Evolutionary conservation across 371 early-diverging fungal species (phyloP), one percentile per base, ranked within the genome.

Genomic region (Mucor circinelloides): DNA sequence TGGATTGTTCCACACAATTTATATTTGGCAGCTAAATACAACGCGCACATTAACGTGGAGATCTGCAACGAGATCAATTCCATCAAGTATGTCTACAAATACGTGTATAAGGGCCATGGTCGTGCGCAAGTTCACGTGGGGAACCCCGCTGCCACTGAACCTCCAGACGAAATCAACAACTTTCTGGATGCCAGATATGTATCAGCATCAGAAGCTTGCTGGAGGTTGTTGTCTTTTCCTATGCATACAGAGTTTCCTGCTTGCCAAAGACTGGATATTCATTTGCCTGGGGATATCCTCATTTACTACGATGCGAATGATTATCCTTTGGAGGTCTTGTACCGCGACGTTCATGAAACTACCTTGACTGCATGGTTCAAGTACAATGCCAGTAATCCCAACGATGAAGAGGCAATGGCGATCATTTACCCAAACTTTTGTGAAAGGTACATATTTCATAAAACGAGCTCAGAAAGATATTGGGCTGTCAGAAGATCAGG

Each of bases 1-100:
- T 78, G 68, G 72, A 63, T 78, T n/a, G 72, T 78, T 9, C 79
- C 75, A 0, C 58, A 79, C 27, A 82, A 66, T n/a, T 13, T 30
- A 13, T 34, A 32, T n/a, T 25, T 66, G 1, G 13, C 25, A 4
- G 64, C 71, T 0, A 76, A 76, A 58, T 76, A 72, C 58, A 48
- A 71, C 50, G 67, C n/a, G n/a, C n/a, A n/a, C n/a, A n/a, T n/a
- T n/a, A n/a, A n/a, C n/a, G 70, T 79, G 2, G 71, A 79, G 44
- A 63, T 74, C 10, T 61, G 67, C 28, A 31, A 17, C 1, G 31
- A 65, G 3, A 58, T 77, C 30, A 12, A 38, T 1, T 59, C 74
- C 0, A n/a, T n/a, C n/a, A n/a, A n/a, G n/a, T n/a, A n/a, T n/a
- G n/a, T n/a, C n/a, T n/a, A n/a, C n/a, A n/a, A n/a, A n/a, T n/a